Conservation (phyloP, 495 filamentous ascomycete species). For the Aspergillus leporis region DNA sequence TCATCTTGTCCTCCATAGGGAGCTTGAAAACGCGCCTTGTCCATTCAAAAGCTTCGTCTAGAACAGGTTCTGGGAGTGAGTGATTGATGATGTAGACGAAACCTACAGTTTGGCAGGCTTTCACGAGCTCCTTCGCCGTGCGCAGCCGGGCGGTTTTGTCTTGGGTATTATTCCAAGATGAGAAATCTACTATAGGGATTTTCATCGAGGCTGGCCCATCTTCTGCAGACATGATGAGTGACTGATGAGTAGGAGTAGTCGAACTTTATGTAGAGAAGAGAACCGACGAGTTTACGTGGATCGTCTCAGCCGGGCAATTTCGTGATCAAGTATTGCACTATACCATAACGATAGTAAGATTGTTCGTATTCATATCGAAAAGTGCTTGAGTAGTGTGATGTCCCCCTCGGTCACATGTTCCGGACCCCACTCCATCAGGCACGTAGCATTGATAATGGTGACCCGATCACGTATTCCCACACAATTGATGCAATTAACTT, state of each 20-base stretch:
- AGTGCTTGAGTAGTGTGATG: not conserved
- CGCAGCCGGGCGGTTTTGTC: conserved; percentile 35
- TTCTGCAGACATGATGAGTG: not conserved
- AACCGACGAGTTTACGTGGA: not conserved
- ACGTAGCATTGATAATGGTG: too few relatives aligned
- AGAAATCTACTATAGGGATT: conserved; percentile 59
- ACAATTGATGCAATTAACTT: too few relatives aligned
- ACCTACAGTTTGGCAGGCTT: conserved; percentile 57
- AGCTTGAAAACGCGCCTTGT: conserved; percentile 50
- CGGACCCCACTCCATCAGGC: conserved; percentile 1
- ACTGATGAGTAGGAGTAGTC: not conserved
- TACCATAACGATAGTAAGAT: not conserved
- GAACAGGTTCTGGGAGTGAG: conserved; percentile 40
- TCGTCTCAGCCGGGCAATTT: not conserved
- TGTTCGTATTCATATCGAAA: not conserved
- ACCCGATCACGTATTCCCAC: too few relatives aligned
- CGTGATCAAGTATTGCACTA: not conserved
- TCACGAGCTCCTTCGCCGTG: conserved; percentile 49
- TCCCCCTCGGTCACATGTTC: conserved; percentile 17
- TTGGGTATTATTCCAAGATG: conserved; percentile 32
- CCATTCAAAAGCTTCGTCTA: conserved; percentile 58
- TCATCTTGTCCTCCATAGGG: conserved; percentile 45
- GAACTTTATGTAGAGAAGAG: not conserved
- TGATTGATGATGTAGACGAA: conserved; percentile 62
- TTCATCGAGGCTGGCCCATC: conserved; percentile 11